Percentiles rank a stretch among this genome's conserved stretches.
Conservation (phyloP, 176 grass and related monocot genomes). For the Elymus sibiricus region DNA sequence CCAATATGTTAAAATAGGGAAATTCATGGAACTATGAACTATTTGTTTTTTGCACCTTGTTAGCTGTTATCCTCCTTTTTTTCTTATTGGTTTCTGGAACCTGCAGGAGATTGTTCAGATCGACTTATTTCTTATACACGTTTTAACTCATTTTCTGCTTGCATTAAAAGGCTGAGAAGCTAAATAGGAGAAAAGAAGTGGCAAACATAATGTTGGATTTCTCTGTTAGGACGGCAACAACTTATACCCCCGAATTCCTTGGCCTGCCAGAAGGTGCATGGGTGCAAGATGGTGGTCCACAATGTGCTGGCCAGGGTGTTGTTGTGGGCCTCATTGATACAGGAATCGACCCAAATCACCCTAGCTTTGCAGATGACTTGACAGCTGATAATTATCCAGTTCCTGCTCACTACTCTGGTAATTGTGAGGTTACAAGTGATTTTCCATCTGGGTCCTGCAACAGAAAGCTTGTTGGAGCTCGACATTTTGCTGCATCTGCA, state of each 20-base stretch:
- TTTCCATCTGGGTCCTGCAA: constrained; percentile 98
- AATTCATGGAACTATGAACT: neutral
- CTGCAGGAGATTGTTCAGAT: constrained; percentile 2
- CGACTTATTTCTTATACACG: neutral
- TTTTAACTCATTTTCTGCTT: constrained; percentile 45
- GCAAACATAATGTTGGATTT: constrained; percentile 83
- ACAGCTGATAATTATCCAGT: constrained; percentile 68
- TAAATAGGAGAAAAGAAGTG: constrained; percentile 77
- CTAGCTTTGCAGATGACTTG: constrained; percentile 73
- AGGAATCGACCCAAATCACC: constrained; percentile 89
- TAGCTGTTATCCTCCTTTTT: neutral
- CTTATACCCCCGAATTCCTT: constrained; percentile 94
- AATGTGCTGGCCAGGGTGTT: constrained; percentile 80
- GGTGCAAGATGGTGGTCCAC: constrained; percentile 80
- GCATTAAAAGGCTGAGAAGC: constrained; percentile 70
- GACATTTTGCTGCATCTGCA: constrained; percentile 97
- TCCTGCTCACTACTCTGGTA: constrained; percentile 79
- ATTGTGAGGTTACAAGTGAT: constrained; percentile 92
- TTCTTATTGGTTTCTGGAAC: neutral
- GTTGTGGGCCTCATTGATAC: constrained; percentile 93
- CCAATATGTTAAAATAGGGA: neutral
- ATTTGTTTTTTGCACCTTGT: neutral
- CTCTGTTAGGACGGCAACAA: constrained; percentile 88
- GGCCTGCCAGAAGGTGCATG: constrained; percentile 87
- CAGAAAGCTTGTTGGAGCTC: constrained; percentile 93